Evolutionary conservation across 257 asterid species (phyloP).

Genomic region (Ilex aquifolium): DNA sequence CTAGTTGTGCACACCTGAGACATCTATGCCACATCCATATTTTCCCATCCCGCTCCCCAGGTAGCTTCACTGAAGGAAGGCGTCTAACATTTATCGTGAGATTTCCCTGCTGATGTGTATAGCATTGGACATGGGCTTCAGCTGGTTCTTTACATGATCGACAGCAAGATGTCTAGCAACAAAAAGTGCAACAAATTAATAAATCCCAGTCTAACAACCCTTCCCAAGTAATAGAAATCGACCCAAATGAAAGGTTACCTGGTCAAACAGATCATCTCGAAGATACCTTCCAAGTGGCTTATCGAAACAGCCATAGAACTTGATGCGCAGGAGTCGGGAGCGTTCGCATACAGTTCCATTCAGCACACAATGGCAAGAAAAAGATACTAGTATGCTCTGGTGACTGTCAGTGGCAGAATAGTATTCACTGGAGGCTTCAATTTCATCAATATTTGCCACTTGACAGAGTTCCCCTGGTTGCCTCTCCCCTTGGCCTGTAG

Average conservation of each 20-base stretch:
- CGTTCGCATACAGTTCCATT: conserved; percentile 78
- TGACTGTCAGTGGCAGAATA: conserved; percentile 47
- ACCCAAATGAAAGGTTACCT: conserved; percentile 40
- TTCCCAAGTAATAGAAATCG: neutral
- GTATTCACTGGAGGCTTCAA: conserved; percentile 37
- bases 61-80: conserved; percentile 56
- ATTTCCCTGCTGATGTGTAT: conserved; percentile 84
- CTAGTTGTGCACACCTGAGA: conserved; percentile 56
- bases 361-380: conserved; percentile 73
- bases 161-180: conserved; percentile 58
- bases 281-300: conserved; percentile 92
- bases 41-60: conserved; percentile 83
- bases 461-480: conserved; percentile 36
- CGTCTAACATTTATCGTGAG: conserved; percentile 71
- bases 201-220: neutral
- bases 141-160: conserved; percentile 79
- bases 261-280: conserved; percentile 73
- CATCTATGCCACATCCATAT: conserved; percentile 99
- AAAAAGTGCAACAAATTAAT: conserved; percentile 11
- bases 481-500: conserved; percentile 26
- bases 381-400: conserved; percentile 80
- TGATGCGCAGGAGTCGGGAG: conserved; percentile 66
- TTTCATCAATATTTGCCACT: conserved; percentile 28
- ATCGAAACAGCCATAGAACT: conserved; percentile 82
- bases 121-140: conserved; percentile 82